These are phyloP conservation scores for Ophiocordyceps robertsii DNA, from an alignment of 2,329 filamentous ascomycete genomes.

Conservation along the genomic window DNA sequence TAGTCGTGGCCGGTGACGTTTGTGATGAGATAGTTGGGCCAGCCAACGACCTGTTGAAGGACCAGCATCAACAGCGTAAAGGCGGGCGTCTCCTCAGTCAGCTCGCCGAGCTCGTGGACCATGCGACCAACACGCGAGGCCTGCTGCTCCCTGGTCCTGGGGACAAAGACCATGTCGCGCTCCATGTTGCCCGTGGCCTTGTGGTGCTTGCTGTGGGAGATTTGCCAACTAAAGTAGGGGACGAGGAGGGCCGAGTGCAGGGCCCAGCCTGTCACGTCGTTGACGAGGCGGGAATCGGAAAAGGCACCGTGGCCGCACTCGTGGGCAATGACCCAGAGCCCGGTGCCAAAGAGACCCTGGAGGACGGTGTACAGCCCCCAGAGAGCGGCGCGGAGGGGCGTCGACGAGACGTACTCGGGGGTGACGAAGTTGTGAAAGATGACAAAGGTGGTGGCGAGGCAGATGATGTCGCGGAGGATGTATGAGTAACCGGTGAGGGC, in stretches of 20 bases:
- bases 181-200: slow-evolving; percentile 96
- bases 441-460: slow-evolving; percentile 66
- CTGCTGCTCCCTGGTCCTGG: slow-evolving; percentile 74
- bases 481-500: slow-evolving; percentile 63
- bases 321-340: slow-evolving; percentile 91
- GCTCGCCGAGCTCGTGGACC: slow-evolving; percentile 70
- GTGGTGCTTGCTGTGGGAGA: slow-evolving; percentile 98
- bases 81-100: slow-evolving; percentile 90
- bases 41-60: slow-evolving; percentile 79
- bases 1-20: slow-evolving; percentile 96
- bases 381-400: slow-evolving; percentile 48
- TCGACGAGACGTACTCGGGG: slow-evolving; percentile 65
- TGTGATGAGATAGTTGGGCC: slow-evolving; percentile 80
- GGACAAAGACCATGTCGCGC: slow-evolving; percentile 98
- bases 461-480: slow-evolving; percentile 67
- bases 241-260: slow-evolving; percentile 81
- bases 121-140: slow-evolving; percentile 61
- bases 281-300: slow-evolving; percentile 79
- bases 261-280: slow-evolving; percentile 86
- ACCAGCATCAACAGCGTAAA: slow-evolving; percentile 63
- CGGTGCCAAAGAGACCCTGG: slow-evolving; percentile 87
- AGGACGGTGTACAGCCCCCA: slow-evolving; percentile 59
- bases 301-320: slow-evolving; percentile 97
- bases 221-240: slow-evolving; percentile 99
- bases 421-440: slow-evolving; percentile 84